phyloP scores from a whole-genome alignment of 306 rosid species.

The Macrotyloma uniflorum region DNA sequence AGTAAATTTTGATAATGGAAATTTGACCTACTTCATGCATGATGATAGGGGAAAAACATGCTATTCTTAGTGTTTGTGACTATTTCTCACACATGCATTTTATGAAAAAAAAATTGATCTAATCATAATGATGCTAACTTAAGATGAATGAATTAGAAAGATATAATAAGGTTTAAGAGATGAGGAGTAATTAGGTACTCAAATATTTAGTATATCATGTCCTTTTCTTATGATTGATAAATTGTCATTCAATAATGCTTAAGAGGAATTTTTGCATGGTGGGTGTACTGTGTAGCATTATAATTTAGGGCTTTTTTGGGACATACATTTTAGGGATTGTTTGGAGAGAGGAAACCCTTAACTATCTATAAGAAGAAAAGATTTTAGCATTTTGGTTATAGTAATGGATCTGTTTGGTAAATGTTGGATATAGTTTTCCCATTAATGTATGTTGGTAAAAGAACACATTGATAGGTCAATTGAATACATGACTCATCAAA shows the following conservation, averaged over 20 bases:
- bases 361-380: conserved; percentile 38
- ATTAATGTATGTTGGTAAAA: conserved; percentile 16
- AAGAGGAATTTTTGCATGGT: background rate
- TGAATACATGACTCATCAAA: conserved; percentile 3
- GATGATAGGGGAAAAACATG: background rate
- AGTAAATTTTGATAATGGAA: conserved; percentile 15
- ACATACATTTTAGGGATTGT: conserved; percentile 14
- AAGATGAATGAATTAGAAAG: conserved; percentile 16
- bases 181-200: background rate
- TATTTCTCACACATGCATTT: conserved; percentile 17
- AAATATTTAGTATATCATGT: conserved; percentile 30
- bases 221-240: conserved; percentile 37
- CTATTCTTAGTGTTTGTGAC: conserved; percentile 37
- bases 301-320: conserved; percentile 30
- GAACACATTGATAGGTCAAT: conserved; percentile 9
- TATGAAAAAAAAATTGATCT: conserved; percentile 28
- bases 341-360: conserved; percentile 25
- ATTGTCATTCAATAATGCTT: background rate
- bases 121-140: conserved; percentile 42
- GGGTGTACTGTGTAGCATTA: conserved; percentile 35
- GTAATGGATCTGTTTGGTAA: conserved; percentile 41
- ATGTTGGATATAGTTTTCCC: conserved; percentile 38
- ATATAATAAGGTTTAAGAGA: conserved; percentile 17
- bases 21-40: background rate
- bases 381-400: conserved; percentile 3